Evolutionary conservation across 2,329 filamentous ascomycete species (phyloP).

Genomic region (Sclerotinia borealis): DNA sequence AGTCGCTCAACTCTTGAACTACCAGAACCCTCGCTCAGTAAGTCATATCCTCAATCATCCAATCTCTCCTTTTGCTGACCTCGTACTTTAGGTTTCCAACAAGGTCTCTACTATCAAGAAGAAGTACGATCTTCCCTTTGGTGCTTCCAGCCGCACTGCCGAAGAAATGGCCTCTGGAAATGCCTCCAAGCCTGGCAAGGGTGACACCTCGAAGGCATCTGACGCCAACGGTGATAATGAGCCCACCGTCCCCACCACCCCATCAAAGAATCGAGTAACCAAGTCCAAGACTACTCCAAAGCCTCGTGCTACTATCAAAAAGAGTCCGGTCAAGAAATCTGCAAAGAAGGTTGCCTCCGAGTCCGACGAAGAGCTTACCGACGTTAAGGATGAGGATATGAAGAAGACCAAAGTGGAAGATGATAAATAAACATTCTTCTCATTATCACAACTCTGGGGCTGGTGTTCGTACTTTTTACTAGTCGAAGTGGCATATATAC

Average conservation of each 20-base stretch:
- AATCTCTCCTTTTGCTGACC: not conserved
- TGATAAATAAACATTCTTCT: not conserved
- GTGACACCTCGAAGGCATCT: not conserved
- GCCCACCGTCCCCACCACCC: conserved; percentile 8
- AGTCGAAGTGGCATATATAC: not conserved
- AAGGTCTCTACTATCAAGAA: conserved; percentile 24
- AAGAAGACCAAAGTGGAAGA: not conserved
- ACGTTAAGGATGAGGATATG: conserved; percentile 1
- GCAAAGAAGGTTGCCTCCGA: conserved; percentile 9
- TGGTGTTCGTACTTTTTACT: not conserved
- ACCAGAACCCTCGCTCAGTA: conserved; percentile 23
- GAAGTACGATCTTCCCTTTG: conserved; percentile 24
- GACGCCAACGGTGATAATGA: conserved; percentile 7
- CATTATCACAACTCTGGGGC: not conserved
- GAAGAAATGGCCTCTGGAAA: not conserved
- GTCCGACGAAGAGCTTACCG: not conserved
- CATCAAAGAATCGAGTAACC: conserved; percentile 14
- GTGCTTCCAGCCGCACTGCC: not conserved
- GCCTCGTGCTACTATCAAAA: conserved; percentile 17
- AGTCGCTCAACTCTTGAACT: conserved; percentile 20
- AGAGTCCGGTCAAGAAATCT: conserved; percentile 11
- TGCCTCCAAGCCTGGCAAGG: not conserved
- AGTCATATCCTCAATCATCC: not conserved
- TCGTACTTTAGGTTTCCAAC: conserved; percentile 15
- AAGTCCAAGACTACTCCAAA: conserved; percentile 8